Evolutionary conservation across 345 rosid genomes (phyloP).

Genomic region (Raphanus sativus): DNA sequence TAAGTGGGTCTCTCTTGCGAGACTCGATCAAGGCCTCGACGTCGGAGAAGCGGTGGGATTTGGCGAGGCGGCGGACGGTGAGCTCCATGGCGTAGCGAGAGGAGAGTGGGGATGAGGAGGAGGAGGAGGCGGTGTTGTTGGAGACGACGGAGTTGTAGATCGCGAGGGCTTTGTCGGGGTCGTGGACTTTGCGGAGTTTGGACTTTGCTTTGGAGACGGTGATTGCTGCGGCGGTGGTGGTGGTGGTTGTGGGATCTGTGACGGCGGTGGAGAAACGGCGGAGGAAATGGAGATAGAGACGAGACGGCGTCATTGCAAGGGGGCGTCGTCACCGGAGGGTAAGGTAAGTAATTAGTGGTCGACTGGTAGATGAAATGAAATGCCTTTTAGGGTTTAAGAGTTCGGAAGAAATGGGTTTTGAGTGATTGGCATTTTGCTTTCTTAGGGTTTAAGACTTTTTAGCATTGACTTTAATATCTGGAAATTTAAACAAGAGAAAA

Average conservation of each 20-base stretch:
- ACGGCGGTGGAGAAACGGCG: constrained; percentile 52
- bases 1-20: constrained; percentile 56
- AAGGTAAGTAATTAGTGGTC: background rate
- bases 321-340: background rate
- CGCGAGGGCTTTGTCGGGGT: constrained; percentile 73
- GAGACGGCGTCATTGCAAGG: constrained; percentile 43
- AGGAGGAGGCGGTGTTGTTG: constrained; percentile 26
- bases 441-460: background rate
- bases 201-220: constrained; percentile 66
- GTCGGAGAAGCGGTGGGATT: constrained; percentile 65
- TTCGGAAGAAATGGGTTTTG: background rate
- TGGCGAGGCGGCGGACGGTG: constrained; percentile 73
- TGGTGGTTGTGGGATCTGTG: constrained; percentile 11
- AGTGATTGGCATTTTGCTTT: background rate
- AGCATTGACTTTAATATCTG: background rate
- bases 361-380: background rate
- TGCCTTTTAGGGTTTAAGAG: constrained; percentile 24
- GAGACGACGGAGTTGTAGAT: constrained; percentile 65
- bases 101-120: constrained; percentile 44
- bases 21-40: constrained; percentile 62
- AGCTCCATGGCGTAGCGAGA: constrained; percentile 74
- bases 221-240: constrained; percentile 33
- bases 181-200: constrained; percentile 60
- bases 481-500: no score
- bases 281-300: constrained; percentile 44